Base-by-base conservation (phyloP, 495 filamentous ascomycete species). In the Hypoxylon subgilvum region DNA sequence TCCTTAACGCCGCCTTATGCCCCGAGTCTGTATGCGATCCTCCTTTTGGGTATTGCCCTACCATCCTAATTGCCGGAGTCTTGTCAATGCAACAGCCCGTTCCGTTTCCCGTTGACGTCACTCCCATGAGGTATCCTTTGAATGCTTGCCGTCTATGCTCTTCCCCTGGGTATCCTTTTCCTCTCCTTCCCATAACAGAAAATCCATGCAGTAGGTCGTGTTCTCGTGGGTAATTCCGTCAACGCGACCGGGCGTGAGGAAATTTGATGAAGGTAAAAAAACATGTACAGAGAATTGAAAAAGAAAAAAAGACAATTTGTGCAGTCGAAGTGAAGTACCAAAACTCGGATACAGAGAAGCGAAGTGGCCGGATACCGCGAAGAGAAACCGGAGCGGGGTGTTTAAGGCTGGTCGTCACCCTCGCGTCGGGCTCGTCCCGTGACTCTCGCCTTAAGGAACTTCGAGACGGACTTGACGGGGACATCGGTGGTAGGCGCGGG, bases 381-480 rank as follows among this genome's bases (percentile, higher is more conserved):
- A n/a, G n/a, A n/a, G n/a, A n/a, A n/a, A n/a, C n/a, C n/a, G n/a
- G n/a, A n/a, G n/a, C n/a, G 12, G 8, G 4, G 14, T 27, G 9
- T 32, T 39, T 34, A 63, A 4, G 53, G 21, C 3, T 45, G 42
- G n/a, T 31, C 19, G 25, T 12, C 12, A 9, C 1, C n/a, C 5
- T 25, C 44, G 31, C 67, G 64, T 56, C 67, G 64, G 0, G 44
- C 64, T 12, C 65, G 64, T 17, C 67, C 67, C 4, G 67, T 69
- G 2, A 52, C 57, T 4, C 67, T 31, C 5, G 63, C 56, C 13
- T 48, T 61, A 5, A 69, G 14, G 32, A 69, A 69, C 28, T 63
- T 59, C 12, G 57, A 54, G 19, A 69, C 41, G 9, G 64, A 56
- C 0, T 39, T 52, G 28, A 67, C 60, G 10, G 67, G 67, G 0